Evolutionary conservation across 352 stramenopile genomes (phyloP), one percentile per base, ranked within the genome.

Genomic region (Plasmopara muralis): DNA sequence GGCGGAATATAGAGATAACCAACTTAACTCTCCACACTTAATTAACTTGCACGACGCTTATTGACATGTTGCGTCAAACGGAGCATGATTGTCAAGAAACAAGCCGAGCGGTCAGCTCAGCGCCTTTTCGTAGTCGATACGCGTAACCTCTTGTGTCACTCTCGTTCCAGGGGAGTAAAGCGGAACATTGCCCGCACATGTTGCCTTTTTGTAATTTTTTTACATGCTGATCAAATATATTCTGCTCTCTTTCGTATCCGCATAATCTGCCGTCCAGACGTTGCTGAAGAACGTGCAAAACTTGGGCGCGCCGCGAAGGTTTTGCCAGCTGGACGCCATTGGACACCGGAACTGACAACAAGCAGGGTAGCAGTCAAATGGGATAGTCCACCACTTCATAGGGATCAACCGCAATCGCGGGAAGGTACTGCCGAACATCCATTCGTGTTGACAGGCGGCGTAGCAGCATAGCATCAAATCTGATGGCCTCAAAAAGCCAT

Each of bases 211-310:
- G 31, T 33, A 43, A 39, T 50, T 51, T 38, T 14, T 61, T 35
- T 16, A 9, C 31, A 12, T 5, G 10, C 10, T 53, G 15, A 43
- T 50, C 47, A 43, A 62, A 66, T 52, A n/a, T n/a, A 50, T 67
- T 64, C 43, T 33, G 33, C n/a, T 54, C 48, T 51, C 40, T 55
- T 47, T 45, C 44, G 53, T 50, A 52, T 56, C 31, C 28, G 42
- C 15, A 35, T 35, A 35, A 35, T 9, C 4, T 12, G 40, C 5
- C 5, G 31, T 12, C 52, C 57, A 62, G 56, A 62, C 57, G 61
- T 53, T 57, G 15, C 41, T 57, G 34, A 41, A 49, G 61, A 69
- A 69, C 52, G 33, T 46, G 43, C 31, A 53, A 59, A 62, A 60
- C 13, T 34, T 66, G 62, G 62, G 44, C 28, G 49, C 47, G 42